Evolutionary conservation across 495 filamentous ascomycete species (phyloP).

Genomic region (Platismatia glauca): DNA sequence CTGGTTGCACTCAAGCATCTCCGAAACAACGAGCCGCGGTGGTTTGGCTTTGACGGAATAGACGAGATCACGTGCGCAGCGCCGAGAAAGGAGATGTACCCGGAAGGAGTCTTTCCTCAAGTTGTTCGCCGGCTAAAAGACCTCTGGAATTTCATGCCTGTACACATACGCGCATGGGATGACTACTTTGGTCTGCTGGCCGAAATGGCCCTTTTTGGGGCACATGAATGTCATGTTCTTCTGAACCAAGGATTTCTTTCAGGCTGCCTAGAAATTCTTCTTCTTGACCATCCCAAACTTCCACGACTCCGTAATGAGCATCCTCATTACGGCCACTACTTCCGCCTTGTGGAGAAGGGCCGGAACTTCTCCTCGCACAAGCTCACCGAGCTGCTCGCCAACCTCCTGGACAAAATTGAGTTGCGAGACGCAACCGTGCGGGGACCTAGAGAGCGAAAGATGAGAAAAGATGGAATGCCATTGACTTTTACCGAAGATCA

Average conservation of each 20-base stretch:
- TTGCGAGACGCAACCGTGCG: constrained; percentile 20
- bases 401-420: constrained; percentile 36
- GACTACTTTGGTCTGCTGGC: constrained; percentile 69
- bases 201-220: constrained; percentile 49
- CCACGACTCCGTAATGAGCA: constrained; percentile 44
- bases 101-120: constrained; percentile 37
- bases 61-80: constrained; percentile 27
- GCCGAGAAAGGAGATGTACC: background rate
- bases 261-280: constrained; percentile 52
- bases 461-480: constrained; percentile 27
- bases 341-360: constrained; percentile 48
- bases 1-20: constrained; percentile 45
- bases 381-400: constrained; percentile 37
- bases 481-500: constrained; percentile 34
- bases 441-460: constrained; percentile 16
- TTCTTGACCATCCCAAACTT: constrained; percentile 47
- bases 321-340: constrained; percentile 44
- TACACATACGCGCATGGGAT: constrained; percentile 57
- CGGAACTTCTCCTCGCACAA: constrained; percentile 37
- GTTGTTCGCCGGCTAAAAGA: constrained; percentile 46
- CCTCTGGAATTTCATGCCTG: constrained; percentile 47
- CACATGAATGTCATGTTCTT: constrained; percentile 43
- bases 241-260: constrained; percentile 48
- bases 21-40: constrained; percentile 33
- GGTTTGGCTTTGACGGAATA: constrained; percentile 33